Evolutionary conservation across 1,139 yeast genomes (phyloP).

Genomic region (Williopsis jadinii): DNA sequence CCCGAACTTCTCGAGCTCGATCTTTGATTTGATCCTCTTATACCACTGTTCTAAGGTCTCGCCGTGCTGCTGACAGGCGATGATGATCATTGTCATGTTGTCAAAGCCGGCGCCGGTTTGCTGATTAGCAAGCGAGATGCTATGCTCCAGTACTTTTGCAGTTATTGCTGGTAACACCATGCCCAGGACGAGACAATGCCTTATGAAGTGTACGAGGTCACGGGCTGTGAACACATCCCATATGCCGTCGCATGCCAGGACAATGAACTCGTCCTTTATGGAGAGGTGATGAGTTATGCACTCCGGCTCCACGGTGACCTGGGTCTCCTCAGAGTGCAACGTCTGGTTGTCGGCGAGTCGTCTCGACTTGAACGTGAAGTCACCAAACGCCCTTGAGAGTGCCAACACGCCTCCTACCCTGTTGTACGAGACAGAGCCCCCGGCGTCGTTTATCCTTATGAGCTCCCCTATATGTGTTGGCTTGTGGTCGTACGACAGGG

Average conservation of each 20-base stretch:
- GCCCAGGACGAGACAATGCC: constrained; percentile 52
- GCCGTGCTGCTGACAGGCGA: constrained; percentile 46
- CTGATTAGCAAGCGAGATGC: constrained; percentile 66
- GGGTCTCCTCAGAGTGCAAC: constrained; percentile 24
- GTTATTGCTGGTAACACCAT: constrained; percentile 52
- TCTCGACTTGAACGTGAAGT: constrained; percentile 55
- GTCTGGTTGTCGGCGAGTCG: constrained; percentile 26
- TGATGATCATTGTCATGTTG: constrained; percentile 66
- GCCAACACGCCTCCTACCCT: constrained; percentile 72
- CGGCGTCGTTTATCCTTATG: constrained; percentile 64
- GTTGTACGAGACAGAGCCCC: constrained; percentile 62
- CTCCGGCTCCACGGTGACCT: constrained; percentile 67
- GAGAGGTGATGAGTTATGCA: constrained; percentile 44
- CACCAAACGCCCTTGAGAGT: constrained; percentile 71
- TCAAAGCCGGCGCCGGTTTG: constrained; percentile 76
- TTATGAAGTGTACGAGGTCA: constrained; percentile 44
- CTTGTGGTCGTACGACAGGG: constrained; percentile 68
- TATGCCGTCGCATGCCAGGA: constrained; percentile 72
- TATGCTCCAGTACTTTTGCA: constrained; percentile 54
- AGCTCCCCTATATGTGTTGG: constrained; percentile 73
- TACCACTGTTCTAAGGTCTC: constrained; percentile 52
- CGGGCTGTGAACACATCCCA: constrained; percentile 71
- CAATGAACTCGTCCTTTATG: constrained; percentile 54
- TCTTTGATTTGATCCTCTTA: constrained; percentile 39
- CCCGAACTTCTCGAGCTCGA: constrained; percentile 37